Percentiles rank a stretch among this genome's conserved stretches.
Evolutionary conservation across 768 basidiomycete species (phyloP).

Genomic region (Suillus fuscotomentosus): DNA sequence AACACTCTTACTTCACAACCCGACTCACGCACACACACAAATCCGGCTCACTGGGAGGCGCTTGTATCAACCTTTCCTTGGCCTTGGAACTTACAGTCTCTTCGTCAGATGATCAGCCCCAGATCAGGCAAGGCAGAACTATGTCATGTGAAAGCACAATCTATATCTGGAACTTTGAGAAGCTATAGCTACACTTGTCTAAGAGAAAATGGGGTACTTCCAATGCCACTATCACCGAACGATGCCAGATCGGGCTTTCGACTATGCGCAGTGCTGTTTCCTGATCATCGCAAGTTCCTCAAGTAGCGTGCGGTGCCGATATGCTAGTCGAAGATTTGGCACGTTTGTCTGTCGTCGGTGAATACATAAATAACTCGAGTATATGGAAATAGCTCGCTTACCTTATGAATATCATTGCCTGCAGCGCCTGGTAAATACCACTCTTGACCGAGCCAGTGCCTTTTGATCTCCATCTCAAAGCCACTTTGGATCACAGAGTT

Average conservation of each 20-base stretch:
- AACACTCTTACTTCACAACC: not conserved
- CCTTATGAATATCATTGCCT: conserved; percentile 97
- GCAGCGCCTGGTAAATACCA: conserved; percentile 94
- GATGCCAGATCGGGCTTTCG: not conserved
- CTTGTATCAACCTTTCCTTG: not conserved
- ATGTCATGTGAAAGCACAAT: not conserved
- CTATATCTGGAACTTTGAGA: not conserved
- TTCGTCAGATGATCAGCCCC: not conserved
- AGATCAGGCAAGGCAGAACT: not conserved
- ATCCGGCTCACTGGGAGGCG: not conserved
- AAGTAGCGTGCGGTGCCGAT: conserved; percentile 84
- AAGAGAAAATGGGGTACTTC: not conserved
- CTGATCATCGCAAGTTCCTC: conserved; percentile 79
- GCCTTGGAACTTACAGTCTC: not conserved
- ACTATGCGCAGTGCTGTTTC: conserved; percentile 18
- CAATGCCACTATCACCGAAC: not conserved
- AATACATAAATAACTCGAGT: conserved; percentile 2
- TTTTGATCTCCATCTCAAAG: conserved; percentile 98
- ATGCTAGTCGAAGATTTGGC: conserved; percentile 86
- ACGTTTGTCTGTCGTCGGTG: conserved; percentile 79
- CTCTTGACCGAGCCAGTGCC: conserved; percentile 89
- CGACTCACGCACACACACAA: not conserved
- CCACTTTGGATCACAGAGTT: conserved; percentile 97
- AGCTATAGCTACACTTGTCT: not conserved
- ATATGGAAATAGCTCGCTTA: conserved; percentile 26